Evolutionary conservation across 2,329 filamentous ascomycete genomes (phyloP), one percentile per base, ranked within the genome.

Genomic region (Neonectria coccinea): DNA sequence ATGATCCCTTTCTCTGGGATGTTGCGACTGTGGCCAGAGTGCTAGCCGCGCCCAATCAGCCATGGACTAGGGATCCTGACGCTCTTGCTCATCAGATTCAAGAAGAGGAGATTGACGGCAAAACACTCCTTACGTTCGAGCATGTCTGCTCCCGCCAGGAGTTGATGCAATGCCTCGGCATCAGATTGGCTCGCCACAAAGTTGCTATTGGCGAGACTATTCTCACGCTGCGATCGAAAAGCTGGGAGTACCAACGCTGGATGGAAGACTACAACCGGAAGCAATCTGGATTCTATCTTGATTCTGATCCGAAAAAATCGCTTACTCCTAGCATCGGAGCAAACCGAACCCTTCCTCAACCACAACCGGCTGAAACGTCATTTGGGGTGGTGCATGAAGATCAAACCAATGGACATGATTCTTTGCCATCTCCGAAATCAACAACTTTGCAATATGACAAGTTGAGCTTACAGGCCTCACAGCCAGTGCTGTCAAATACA

Each of bases 1-100:
- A 79, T 60, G 92, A 97, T 78, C 93, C 93, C n/a, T 91, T 89
- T 77, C 74, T 85, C 58, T 97, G 93, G 93, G 85, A 86, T 39
- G 83, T 89, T 33, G 88, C 91, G 41, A 84, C 88, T 39, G 87
- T 97, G 11, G 85, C 91, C 10, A 76, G 82, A 16, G 89, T 90
- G 72, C 82, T 97, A 4, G 93, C 90, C 74, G 82, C 85, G 22
- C 73, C 81, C 2, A 74, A 81, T 4, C 81, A 81, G 52, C 83
- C 86, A 10, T 87, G 85, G 85, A 78, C 78, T 52, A 77, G 74
- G 5, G 82, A 91, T 55, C 78, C 84, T 0, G 72, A 73, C 0
- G 54, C 75, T 0, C 82, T 97, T 3, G 86, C 88, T 62, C 73
- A 75, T 20, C 80, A 80, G 5, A 77, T 97, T 5, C 80, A 84